Evolutionary conservation across 73 alveolate species (phyloP).

Genomic region (Durusdinium trenchii): DNA sequence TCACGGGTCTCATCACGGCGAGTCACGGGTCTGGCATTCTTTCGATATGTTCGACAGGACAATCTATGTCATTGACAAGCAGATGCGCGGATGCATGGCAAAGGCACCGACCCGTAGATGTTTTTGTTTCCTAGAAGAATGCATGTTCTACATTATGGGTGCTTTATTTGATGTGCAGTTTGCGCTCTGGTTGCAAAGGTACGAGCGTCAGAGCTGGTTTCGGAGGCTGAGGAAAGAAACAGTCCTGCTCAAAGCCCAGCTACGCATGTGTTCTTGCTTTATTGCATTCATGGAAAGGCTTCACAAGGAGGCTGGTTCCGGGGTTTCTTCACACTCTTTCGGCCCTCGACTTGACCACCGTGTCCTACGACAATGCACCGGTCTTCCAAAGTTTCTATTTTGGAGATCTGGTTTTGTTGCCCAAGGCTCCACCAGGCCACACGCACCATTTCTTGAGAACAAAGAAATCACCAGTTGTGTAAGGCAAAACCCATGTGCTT

Average conservation of each 20-base stretch:
- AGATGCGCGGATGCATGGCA: slow-evolving; percentile 90
- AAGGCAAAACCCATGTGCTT: too few relatives aligned
- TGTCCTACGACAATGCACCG: too few relatives aligned
- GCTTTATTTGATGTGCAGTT: not conserved
- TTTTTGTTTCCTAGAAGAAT: not conserved
- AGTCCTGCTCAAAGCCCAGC: slow-evolving; percentile 16
- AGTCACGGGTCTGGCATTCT: not conserved
- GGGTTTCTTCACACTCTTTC: too few relatives aligned
- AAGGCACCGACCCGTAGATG: slow-evolving; percentile 5
- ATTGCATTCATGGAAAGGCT: too few relatives aligned
- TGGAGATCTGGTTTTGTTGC: too few relatives aligned
- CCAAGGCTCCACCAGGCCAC: too few relatives aligned
- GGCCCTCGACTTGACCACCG: too few relatives aligned
- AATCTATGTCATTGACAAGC: slow-evolving; percentile 83
- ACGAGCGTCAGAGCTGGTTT: slow-evolving; percentile 79
- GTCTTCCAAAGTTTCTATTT: too few relatives aligned
- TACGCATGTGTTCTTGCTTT: not conserved
- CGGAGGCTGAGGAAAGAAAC: slow-evolving; percentile 52
- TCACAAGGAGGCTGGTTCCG: too few relatives aligned
- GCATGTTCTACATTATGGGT: not conserved
- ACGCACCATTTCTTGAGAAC: too few relatives aligned
- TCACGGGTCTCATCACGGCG: too few relatives aligned
- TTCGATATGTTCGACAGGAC: not conserved
- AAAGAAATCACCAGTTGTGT: too few relatives aligned
- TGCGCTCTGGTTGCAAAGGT: slow-evolving; percentile 10